Conservation (phyloP, 2,329 filamentous ascomycete genomes). For the Colletotrichum sidae region DNA sequence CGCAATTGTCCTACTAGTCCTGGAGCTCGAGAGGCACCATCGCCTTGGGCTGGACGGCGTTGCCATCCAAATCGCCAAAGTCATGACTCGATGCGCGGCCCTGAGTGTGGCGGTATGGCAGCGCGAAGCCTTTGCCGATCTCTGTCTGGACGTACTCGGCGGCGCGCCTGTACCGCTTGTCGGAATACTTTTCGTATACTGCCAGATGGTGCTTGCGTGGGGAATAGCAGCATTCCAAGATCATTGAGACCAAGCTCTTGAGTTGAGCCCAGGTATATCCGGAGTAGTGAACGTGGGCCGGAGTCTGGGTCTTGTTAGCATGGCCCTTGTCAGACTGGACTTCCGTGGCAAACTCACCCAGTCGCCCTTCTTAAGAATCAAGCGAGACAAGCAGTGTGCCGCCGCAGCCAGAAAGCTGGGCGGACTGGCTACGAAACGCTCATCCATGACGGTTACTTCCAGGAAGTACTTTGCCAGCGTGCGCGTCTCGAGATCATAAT, state of each 20-base stretch:
- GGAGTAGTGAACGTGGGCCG: slow-evolving; percentile 90
- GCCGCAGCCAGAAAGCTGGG: slow-evolving; percentile 93
- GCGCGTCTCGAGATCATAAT: slow-evolving; percentile 95
- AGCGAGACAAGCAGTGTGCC: slow-evolving; percentile 89
- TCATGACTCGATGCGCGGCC: slow-evolving; percentile 39
- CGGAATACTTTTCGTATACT: slow-evolving; percentile 92
- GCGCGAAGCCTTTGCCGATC: slow-evolving; percentile 69
- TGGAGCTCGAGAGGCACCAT: slow-evolving; percentile 34
- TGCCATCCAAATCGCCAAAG: slow-evolving; percentile 32
- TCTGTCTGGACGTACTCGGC: slow-evolving; percentile 83
- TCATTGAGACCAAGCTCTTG: slow-evolving; percentile 78
- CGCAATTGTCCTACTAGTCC: slow-evolving; percentile 35
- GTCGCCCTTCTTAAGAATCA: slow-evolving; percentile 90
- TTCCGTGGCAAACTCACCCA: slow-evolving; percentile 77
- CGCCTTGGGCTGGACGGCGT: slow-evolving; percentile 26
- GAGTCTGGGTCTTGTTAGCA: slow-evolving; percentile 68
- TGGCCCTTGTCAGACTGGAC: not conserved
- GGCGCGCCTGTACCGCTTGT: slow-evolving; percentile 87
- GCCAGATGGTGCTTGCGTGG: slow-evolving; percentile 85
- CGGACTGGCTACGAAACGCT: slow-evolving; percentile 91
- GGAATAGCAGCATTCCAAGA: slow-evolving; percentile 88
- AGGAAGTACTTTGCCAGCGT: slow-evolving; percentile 98
- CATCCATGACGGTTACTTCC: slow-evolving; percentile 97
- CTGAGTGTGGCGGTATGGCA: slow-evolving; percentile 59
- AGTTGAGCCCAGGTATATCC: slow-evolving; percentile 92